These are phyloP conservation scores for Zygosaccharomyces sapae DNA, from an alignment of 1,139 yeast species.

Conservation along the genomic window DNA sequence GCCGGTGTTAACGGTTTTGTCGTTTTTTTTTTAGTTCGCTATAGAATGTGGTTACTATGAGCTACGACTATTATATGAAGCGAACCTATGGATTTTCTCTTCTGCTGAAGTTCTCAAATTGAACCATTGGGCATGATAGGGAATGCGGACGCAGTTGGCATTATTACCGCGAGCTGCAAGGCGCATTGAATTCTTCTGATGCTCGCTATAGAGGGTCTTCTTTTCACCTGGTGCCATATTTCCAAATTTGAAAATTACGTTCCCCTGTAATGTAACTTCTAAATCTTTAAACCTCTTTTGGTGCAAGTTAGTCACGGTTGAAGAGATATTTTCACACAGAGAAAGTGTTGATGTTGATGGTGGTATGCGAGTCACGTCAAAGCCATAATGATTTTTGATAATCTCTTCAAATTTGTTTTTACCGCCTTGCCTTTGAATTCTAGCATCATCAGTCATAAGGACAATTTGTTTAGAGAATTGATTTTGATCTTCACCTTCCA, in stretches of 20 bases:
- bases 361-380: slow-evolving; percentile 8
- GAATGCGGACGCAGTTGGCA: slow-evolving; percentile 1
- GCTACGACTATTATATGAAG: slow-evolving; percentile 1
- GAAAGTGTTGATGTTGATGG: neutral
- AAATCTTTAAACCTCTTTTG: slow-evolving; percentile 7
- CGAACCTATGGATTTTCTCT: slow-evolving; percentile 5
- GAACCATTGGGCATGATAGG: neutral
- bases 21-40: neutral
- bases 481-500: slow-evolving; percentile 6
- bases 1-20: neutral
- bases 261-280: slow-evolving; percentile 5
- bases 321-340: slow-evolving; percentile 2
- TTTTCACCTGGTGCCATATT: slow-evolving; percentile 12
- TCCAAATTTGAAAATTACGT: slow-evolving; percentile 9
- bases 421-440: slow-evolving; percentile 2
- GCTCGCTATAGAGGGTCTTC: slow-evolving; percentile 3
- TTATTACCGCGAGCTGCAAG: neutral
- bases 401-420: slow-evolving; percentile 8
- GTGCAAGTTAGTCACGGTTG: slow-evolving; percentile 8
- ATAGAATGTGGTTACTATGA: neutral
- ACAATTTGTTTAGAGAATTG: slow-evolving; percentile 12
- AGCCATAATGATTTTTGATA: slow-evolving; percentile 10
- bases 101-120: neutral
- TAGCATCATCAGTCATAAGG: slow-evolving; percentile 8
- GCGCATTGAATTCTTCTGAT: slow-evolving; percentile 1